A percentile compares a stretch with the other conserved stretches of the same genome.
phyloP scores from a whole-genome alignment of 176 grass and related monocot species.

The Eragrostis curvula region DNA sequence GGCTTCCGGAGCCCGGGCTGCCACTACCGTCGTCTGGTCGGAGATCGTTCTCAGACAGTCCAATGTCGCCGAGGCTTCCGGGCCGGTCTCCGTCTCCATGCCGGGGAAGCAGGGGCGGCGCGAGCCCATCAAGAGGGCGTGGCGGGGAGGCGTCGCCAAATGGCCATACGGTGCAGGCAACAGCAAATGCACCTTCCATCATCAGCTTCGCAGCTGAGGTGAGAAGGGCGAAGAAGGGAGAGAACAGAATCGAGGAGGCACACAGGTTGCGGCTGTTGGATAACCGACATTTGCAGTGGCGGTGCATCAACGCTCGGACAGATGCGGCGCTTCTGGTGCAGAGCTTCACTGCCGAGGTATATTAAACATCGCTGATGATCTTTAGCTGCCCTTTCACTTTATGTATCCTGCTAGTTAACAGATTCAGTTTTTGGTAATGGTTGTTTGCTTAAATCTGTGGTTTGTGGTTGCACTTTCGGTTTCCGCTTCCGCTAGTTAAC shows the following conservation, averaged over 20 bases:
- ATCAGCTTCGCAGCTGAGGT: conserved; percentile 95
- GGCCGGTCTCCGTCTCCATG: conserved; percentile 60
- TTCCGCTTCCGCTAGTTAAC: too few relatives aligned
- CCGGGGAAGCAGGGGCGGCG: conserved; percentile 51
- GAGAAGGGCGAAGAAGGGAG: conserved; percentile 93
- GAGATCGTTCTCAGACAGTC: conserved; percentile 66
- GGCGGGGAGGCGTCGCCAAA: conserved; percentile 46
- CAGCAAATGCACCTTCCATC: conserved; percentile 86
- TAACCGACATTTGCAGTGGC: conserved; percentile 91
- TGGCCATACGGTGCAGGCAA: conserved; percentile 40
- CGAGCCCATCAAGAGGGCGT: conserved; percentile 61
- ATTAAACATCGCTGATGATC: conserved; percentile 11
- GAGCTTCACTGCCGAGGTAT: conserved; percentile 85
- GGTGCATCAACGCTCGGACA: conserved; percentile 80
- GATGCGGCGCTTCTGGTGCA: conserved; percentile 60
- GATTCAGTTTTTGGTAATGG: not conserved
- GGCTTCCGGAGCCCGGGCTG: conserved; percentile 64
- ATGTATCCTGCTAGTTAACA: conserved; percentile 3
- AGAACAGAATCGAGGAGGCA: conserved; percentile 92
- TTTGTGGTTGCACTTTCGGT: not conserved
- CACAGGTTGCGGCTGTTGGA: conserved; percentile 85
- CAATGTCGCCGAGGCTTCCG: conserved; percentile 56
- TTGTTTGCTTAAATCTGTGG: conserved; percentile 4
- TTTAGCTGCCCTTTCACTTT: conserved; percentile 7
- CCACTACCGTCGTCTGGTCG: conserved; percentile 44